Conservation (phyloP, 2,329 filamentous ascomycete species). For the Colletotrichum brevisporum region DNA sequence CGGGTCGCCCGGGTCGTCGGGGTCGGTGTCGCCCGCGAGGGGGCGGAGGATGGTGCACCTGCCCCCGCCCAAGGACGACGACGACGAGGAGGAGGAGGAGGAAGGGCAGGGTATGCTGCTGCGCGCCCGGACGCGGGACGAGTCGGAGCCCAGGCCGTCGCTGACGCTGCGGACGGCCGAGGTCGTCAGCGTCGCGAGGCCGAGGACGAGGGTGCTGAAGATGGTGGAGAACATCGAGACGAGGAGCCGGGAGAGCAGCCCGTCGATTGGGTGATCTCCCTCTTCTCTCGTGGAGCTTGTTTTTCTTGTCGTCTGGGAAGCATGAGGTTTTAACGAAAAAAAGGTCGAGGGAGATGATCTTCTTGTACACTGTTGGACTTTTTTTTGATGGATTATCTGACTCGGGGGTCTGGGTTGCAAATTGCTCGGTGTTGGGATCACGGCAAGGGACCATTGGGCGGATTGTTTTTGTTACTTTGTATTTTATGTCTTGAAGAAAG, state of each 20-base stretch:
- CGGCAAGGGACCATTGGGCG: too few species aligned
- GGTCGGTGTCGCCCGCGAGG: constrained; percentile 28
- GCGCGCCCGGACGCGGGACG: neutral
- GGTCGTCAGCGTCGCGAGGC: constrained; percentile 58
- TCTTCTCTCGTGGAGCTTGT: too few species aligned
- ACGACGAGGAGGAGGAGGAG: neutral
- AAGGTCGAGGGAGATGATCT: too few species aligned
- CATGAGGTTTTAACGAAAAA: too few species aligned
- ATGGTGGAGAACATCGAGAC: constrained; percentile 72
- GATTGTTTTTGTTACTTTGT: too few species aligned
- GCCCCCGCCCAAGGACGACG: constrained; percentile 37
- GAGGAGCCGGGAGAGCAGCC: constrained; percentile 57
- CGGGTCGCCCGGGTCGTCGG: constrained; percentile 27
- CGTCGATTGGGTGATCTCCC: constrained; percentile 41
- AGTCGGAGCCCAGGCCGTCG: constrained; percentile 48
- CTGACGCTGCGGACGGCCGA: constrained; percentile 61
- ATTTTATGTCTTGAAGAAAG: too few species aligned
- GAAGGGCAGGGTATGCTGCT: too few species aligned
- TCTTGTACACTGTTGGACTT: too few species aligned
- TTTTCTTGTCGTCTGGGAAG: too few species aligned
- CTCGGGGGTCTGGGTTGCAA: too few species aligned
- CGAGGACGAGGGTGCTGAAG: constrained; percentile 63
- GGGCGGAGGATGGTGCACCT: constrained; percentile 39
- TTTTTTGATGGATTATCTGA: too few species aligned
- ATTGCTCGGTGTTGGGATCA: too few species aligned